Percentiles rank a stretch among this genome's conserved stretches.
Conservation (phyloP, 2,329 filamentous ascomycete genomes). For the Hymenotorrendiella dingleyae region DNA sequence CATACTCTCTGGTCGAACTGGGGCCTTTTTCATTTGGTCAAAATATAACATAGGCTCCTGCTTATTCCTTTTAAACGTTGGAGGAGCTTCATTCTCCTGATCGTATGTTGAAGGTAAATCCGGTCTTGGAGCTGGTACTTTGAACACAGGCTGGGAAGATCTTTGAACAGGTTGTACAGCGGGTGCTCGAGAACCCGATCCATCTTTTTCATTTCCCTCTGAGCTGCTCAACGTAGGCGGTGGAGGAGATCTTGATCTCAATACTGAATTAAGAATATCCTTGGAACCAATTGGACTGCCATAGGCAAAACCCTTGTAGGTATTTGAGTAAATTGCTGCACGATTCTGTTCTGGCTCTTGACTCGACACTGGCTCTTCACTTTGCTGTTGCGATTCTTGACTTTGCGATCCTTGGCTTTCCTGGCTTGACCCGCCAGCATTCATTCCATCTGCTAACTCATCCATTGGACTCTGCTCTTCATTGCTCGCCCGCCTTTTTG, state of each 20-base stretch:
- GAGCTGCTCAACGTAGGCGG: constrained; percentile 23
- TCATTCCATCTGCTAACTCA: constrained; percentile 28
- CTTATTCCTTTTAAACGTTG: constrained; percentile 54
- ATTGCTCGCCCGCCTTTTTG: constrained; percentile 53
- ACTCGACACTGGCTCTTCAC: constrained; percentile 21
- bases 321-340: constrained; percentile 29
- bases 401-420: constrained; percentile 26
- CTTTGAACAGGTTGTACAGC: constrained; percentile 37
- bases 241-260: constrained; percentile 27
- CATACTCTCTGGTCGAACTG: constrained; percentile 43
- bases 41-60: constrained; percentile 22
- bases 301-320: constrained; percentile 36
- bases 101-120: constrained; percentile 61
- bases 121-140: constrained; percentile 48
- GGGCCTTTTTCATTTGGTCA: constrained; percentile 40
- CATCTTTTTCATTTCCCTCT: constrained; percentile 28
- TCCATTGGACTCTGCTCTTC: constrained; percentile 37
- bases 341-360: constrained; percentile 28
- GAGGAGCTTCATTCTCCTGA: constrained; percentile 77
- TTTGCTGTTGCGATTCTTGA: constrained; percentile 23
- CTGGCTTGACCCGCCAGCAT: constrained; percentile 27
- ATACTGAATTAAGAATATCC: constrained; percentile 17
- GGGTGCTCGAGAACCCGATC: constrained; percentile 37
- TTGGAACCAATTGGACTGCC: constrained; percentile 39
- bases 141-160: constrained; percentile 49